Base-by-base conservation (phyloP, 805 yeast genomes). In the Candida sakaeoensis region DNA sequence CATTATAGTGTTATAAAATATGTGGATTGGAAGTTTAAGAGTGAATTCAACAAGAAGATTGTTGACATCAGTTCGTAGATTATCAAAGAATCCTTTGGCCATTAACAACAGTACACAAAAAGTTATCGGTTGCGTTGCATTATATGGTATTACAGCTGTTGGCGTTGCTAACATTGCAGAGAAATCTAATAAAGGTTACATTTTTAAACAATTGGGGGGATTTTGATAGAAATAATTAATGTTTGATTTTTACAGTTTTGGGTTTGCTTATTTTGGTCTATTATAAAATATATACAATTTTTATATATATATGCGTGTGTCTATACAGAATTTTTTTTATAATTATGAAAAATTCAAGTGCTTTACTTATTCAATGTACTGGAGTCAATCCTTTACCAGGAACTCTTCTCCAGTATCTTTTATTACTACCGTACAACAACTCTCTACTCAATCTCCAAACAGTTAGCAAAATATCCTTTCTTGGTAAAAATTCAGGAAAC, bases 401-500 rank as follows among this genome's bases (percentile, higher is more conserved):
- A 5, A 62, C 64, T 27, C 67, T 41, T 40, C 70, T 46, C 57
- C 62, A 63, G 38, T 58, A 57, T 33, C 64, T 39, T 27, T 47
- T 42, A 8, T 49, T 42, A 18, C 52, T 53, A 3, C 64, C 66
- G 44, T 65, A 70, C 23, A 70, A 50, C 35, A 67, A 53, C 35
- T 55, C 51, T 28, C 75, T 51, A 39, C 72, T 61, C 25, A 55
- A 53, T 35, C 56, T 58, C 67, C 74, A 61, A 5, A 69, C 74
- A 32, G 55, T 48, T 6, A 68, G 53, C 25, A 70, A 49, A 5
- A 67, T 59, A 27, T 65, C 68, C 43, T 68, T 65, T 15, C 72
- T 35, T 9, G 76, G 76, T 19, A 70, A 53, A 37, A 68, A 57
- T 35, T 62, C 60, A 9, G 72, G 72, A 41, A 70, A 70, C 26